Evolutionary conservation across 2,329 filamentous ascomycete species (phyloP).

Genomic region (Fusarium mexicanum): DNA sequence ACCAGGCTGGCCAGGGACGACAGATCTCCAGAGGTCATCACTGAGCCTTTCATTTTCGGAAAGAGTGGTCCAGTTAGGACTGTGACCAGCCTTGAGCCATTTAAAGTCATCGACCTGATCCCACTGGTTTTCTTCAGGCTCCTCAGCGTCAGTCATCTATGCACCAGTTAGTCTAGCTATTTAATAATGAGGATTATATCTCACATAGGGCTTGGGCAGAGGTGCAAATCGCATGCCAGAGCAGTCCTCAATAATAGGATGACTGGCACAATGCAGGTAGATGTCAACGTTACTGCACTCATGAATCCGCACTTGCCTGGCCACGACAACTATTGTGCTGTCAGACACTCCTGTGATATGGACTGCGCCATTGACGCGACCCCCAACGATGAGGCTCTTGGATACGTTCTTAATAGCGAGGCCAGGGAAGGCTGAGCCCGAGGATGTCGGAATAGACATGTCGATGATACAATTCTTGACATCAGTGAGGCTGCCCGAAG

Average conservation of each 20-base stretch:
- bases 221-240: conserved; percentile 79
- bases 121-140: conserved; percentile 73
- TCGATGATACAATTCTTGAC: conserved; percentile 80
- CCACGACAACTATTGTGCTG: conserved; percentile 80
- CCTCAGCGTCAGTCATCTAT: conserved; percentile 45
- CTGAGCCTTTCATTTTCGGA: conserved; percentile 66
- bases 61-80: conserved; percentile 86
- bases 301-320: conserved; percentile 93
- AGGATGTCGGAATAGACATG: conserved; percentile 72
- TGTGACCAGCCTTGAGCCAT: conserved; percentile 87
- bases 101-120: conserved; percentile 96
- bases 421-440: conserved; percentile 73
- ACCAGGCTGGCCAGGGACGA: conserved; percentile 71
- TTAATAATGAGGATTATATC: conserved; percentile 44
- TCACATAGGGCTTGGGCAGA: conserved; percentile 75
- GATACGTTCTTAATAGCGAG: conserved; percentile 73
- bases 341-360: conserved; percentile 82
- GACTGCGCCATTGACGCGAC: conserved; percentile 79
- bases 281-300: conserved; percentile 83
- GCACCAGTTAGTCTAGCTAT: conserved; percentile 2
- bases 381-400: conserved; percentile 78
- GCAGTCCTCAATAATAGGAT: conserved; percentile 96
- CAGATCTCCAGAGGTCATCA: conserved; percentile 73
- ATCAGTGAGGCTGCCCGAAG: conserved; percentile 77
- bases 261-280: conserved; percentile 82